Evolutionary conservation across 2,329 filamentous ascomycete genomes (phyloP).

Genomic region (Sarocladiaceae sp.): DNA sequence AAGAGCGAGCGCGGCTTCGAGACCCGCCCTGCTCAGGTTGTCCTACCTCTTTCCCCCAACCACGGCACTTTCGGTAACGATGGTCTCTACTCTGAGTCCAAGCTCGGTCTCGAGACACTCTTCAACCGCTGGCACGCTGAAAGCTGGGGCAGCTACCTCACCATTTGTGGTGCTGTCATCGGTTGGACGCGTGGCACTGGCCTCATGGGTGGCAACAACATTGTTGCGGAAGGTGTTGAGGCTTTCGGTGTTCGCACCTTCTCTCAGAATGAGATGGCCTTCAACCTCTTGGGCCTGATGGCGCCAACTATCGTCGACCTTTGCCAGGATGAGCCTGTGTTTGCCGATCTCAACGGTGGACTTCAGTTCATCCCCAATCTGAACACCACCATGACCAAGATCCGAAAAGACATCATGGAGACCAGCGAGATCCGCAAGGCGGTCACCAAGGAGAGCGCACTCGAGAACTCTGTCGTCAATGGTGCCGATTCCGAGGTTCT

Average conservation of each 20-base stretch:
- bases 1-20: constrained; percentile 85
- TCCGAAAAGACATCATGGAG: constrained; percentile 91
- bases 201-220: constrained; percentile 96
- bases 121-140: constrained; percentile 99
- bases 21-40: constrained; percentile 92
- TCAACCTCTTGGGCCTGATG: constrained; percentile 96
- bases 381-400: constrained; percentile 86
- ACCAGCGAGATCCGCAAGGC: constrained; percentile 89
- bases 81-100: constrained; percentile 96
- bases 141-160: constrained; percentile 95
- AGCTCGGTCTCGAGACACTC: constrained; percentile 90
- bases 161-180: constrained; percentile 96
- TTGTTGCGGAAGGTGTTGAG: constrained; percentile 95
- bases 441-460: constrained; percentile 89
- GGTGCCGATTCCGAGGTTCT: constrained; percentile 86
- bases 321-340: constrained; percentile 92
- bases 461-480: constrained; percentile 96
- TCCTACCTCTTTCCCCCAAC: constrained; percentile 92
- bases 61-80: constrained; percentile 98
- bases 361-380: constrained; percentile 96
- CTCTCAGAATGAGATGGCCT: constrained; percentile 99
- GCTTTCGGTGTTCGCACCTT: constrained; percentile 96
- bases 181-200: constrained; percentile 98
- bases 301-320: constrained; percentile 88
- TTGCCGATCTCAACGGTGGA: constrained; percentile 94